Base-by-base conservation (phyloP, 495 filamentous ascomycete genomes). In the Neurospora hispaniola region DNA sequence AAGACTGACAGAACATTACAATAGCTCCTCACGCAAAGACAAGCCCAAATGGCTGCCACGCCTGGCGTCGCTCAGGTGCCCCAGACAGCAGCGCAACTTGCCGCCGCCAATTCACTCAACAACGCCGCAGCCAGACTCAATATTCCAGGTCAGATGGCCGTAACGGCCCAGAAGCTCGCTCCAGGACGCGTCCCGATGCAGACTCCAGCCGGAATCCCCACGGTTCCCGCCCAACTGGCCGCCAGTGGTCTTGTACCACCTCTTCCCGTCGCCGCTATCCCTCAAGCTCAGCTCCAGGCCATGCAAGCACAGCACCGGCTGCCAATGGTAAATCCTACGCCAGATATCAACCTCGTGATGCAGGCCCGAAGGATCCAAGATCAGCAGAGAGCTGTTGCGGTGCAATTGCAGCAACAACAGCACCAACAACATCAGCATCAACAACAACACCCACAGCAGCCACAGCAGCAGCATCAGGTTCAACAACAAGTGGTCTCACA, bases 261-360 rank as follows among this genome's bases (percentile, higher is more conserved):
- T 82, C 87, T 91, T 80, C 85, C 85, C 38, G 88, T 91, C 84
- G 90, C 91, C 76, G 88, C 89, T 76, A 85, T 94, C 74, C 89
- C 91, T 66, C 92, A 90, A 54, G 89, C 90, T 42, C 93, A 96
- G 85, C 90, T 91, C 69, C 85, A 82, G 78, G 85, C 80, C 71
- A 85, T 86, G 76, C 88, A 84, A 79, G 89, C 82, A 76, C 89
- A 86, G 80, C 81, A 88, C 48, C 82, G 90, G 16, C 83, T 92
- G 76, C 86, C 88, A 7, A 90, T 94, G 81, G 89, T 87, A 12
- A 89, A 86, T 72, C 71, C 87, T n/a, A 88, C 90, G 79, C 83
- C 85, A 31, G 89, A 92, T 69, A 80, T 87, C 44, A 82, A 83
- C 71, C 78, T 87, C 69, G 81, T 87, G 73, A 76, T 87, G 73